phyloP scores from a whole-genome alignment of 352 stramenopile species.

The Phytophthora litchii region DNA sequence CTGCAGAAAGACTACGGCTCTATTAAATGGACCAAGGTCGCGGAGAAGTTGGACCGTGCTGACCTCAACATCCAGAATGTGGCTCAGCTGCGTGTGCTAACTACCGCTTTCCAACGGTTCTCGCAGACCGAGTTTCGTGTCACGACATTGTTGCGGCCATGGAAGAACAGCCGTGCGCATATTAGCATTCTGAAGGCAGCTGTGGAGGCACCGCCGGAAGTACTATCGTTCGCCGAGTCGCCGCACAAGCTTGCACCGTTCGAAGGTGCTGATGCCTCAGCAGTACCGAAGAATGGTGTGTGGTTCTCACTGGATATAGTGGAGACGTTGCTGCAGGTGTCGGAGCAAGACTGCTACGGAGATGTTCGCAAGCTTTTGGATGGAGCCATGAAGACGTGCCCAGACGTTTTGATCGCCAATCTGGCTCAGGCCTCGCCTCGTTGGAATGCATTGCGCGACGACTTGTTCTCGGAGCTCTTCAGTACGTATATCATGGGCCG shows the following conservation, averaged over 20 bases:
- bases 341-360: constrained; percentile 85
- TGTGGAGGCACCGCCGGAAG: constrained; percentile 80
- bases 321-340: constrained; percentile 79
- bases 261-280: constrained; percentile 85
- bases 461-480: constrained; percentile 90
- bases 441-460: constrained; percentile 84
- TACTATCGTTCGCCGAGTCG: constrained; percentile 82
- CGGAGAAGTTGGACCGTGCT: constrained; percentile 83
- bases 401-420: constrained; percentile 88
- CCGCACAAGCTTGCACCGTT: constrained; percentile 84
- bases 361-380: constrained; percentile 85
- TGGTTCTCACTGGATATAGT: constrained; percentile 89
- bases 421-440: constrained; percentile 73
- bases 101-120: constrained; percentile 82
- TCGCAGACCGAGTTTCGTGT: constrained; percentile 85
- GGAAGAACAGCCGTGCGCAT: constrained; percentile 82
- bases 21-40: constrained; percentile 88
- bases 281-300: constrained; percentile 84
- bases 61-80: constrained; percentile 72
- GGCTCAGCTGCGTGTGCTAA: constrained; percentile 69
- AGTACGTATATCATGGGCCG: constrained; percentile 87
- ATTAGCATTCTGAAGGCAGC: constrained; percentile 79
- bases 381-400: constrained; percentile 80
- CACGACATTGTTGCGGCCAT: constrained; percentile 70
- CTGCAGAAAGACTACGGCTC: constrained; percentile 84